These are phyloP conservation scores for Schwanniomyces occidentalis DNA, from an alignment of 805 yeast species.

Conservation along the genomic window DNA sequence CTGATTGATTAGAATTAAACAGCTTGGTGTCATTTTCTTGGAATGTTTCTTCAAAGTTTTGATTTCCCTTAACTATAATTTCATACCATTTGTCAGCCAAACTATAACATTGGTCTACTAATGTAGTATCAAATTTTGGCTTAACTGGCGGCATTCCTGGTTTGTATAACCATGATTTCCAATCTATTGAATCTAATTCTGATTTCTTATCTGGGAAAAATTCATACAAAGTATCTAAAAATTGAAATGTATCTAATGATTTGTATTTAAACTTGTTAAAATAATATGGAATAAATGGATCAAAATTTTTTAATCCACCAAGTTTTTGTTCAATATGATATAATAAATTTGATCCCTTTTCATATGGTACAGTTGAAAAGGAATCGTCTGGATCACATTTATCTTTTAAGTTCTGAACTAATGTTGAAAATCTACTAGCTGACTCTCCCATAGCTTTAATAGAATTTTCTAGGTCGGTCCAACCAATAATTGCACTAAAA, in stretches of 20 bases:
- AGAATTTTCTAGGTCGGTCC: conserved; percentile 75
- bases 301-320: conserved; percentile 67
- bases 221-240: conserved; percentile 71
- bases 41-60: conserved; percentile 33
- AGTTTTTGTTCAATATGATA: conserved; percentile 69
- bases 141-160: conserved; percentile 86
- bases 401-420: conserved; percentile 71
- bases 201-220: conserved; percentile 52
- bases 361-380: conserved; percentile 85
- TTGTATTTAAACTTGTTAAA: conserved; percentile 66
- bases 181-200: conserved; percentile 69
- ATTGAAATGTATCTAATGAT: conserved; percentile 81
- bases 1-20: conserved; percentile 75
- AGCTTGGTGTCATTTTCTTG: conserved; percentile 47
- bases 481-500: conserved; percentile 82
- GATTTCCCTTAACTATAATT: conserved; percentile 23
- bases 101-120: conserved; percentile 69
- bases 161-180: conserved; percentile 79
- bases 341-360: conserved; percentile 81
- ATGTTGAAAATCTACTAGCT: conserved; percentile 53
- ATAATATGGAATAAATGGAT: conserved; percentile 77
- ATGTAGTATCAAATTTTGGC: conserved; percentile 74
- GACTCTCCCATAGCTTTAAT: conserved; percentile 62
- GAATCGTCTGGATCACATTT: conserved; percentile 86
- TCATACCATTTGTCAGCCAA: conserved; percentile 68